Percentiles rank a stretch among this genome's conserved stretches.
Evolutionary conservation across 306 rosid genomes (phyloP).

Genomic region (Medicago lupulina): DNA sequence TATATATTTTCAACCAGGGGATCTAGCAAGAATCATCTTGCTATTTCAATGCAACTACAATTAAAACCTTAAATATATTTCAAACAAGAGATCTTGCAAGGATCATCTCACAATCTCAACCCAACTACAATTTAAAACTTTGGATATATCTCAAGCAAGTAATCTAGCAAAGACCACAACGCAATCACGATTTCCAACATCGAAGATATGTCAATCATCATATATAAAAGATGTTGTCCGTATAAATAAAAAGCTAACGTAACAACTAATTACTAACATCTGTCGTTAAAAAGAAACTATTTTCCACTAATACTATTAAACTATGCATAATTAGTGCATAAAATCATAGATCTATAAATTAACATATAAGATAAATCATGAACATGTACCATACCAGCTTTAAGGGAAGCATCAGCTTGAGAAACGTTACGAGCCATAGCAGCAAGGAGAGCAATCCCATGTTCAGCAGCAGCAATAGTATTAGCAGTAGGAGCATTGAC

Average conservation of each 20-base stretch:
- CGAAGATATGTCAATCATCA: background rate
- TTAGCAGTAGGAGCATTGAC: constrained; percentile 93
- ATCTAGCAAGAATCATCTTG: background rate
- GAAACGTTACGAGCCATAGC: constrained; percentile 90
- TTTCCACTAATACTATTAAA: no score
- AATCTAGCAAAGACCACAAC: no score
- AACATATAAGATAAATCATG: background rate
- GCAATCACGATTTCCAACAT: no score
- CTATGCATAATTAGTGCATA: no score
- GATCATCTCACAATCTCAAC: background rate
- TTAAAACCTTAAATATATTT: background rate
- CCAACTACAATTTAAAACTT: no score
- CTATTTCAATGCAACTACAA: background rate
- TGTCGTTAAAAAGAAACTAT: no score
- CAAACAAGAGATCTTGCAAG: background rate
- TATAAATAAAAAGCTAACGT: no score
- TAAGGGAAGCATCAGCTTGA: constrained; percentile 85
- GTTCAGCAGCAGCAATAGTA: constrained; percentile 90
- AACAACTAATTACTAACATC: no score
- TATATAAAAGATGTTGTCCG: no score
- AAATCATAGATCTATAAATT: no score
- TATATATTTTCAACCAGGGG: no score
- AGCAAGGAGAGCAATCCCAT: constrained; percentile 81
- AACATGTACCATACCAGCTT: constrained; percentile 58
- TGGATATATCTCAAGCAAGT: background rate